A percentile compares a stretch with the other conserved stretches of the same genome.
Evolutionary conservation across 2,329 filamentous ascomycete genomes (phyloP).

Genomic region (Alternaria infectoria): DNA sequence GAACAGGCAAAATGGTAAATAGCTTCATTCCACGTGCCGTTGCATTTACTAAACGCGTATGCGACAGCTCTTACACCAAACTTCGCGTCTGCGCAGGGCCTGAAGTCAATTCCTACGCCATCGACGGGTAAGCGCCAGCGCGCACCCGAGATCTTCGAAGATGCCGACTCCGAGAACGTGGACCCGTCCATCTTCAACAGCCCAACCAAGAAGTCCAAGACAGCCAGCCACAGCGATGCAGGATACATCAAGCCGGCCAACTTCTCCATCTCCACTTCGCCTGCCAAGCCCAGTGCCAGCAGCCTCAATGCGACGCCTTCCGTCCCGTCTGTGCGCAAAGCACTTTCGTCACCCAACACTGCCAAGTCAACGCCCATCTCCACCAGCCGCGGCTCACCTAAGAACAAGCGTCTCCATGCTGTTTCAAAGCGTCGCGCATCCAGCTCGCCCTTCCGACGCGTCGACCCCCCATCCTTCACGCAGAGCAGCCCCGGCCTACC

Average conservation of each 20-base stretch:
- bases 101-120: conserved; percentile 36
- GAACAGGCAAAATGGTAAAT: conserved; percentile 72
- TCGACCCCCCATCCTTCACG: conserved; percentile 72
- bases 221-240: conserved; percentile 29
- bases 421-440: conserved; percentile 71
- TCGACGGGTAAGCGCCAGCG: conserved; percentile 55
- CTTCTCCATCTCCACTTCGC: conserved; percentile 47
- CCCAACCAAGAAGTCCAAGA: conserved; percentile 62
- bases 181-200: conserved; percentile 60
- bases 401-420: conserved; percentile 71
- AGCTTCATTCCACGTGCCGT: background rate
- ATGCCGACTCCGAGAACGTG: conserved; percentile 64
- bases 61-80: conserved; percentile 38
- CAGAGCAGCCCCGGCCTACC: conserved; percentile 60
- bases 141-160: conserved; percentile 52
- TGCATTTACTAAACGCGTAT: conserved; percentile 28
- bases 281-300: conserved; percentile 27
- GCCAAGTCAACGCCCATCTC: conserved; percentile 52
- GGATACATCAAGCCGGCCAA: conserved; percentile 48
- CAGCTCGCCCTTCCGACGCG: conserved; percentile 66
- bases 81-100: conserved; percentile 35
- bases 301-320: conserved; percentile 36
- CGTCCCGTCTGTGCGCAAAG: conserved; percentile 44
- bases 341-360: conserved; percentile 51
- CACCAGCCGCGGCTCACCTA: conserved; percentile 75